Evolutionary conservation across 805 yeast genomes (phyloP).

Genomic region (Komagataella mondaviorum): DNA sequence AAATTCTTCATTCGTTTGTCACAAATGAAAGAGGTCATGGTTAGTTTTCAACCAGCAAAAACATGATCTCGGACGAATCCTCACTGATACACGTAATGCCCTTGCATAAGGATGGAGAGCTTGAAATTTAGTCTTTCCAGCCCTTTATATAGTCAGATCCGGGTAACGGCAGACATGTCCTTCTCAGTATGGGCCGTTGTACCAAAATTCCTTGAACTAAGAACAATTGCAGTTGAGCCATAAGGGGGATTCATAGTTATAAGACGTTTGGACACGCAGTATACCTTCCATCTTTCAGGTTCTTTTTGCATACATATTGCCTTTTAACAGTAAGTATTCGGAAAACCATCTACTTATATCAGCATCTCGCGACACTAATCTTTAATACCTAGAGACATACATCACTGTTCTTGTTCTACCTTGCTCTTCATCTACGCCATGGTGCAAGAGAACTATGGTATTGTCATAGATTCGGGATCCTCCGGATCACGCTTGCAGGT

Average conservation of each 20-base stretch:
- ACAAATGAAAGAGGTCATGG: conserved; percentile 69
- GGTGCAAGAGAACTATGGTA: conserved; percentile 41
- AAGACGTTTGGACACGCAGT: neutral
- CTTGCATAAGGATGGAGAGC: conserved; percentile 92
- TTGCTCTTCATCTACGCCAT: neutral
- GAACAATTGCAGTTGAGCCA: neutral
- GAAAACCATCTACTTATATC: neutral
- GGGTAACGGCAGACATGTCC: neutral
- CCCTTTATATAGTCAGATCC: neutral
- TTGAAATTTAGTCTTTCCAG: conserved; percentile 1
- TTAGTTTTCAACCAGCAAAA: conserved; percentile 99
- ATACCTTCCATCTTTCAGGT: neutral
- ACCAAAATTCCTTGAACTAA: no score
- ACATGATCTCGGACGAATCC: conserved; percentile 99
- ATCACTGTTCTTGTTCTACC: neutral
- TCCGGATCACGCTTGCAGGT: conserved; percentile 86
- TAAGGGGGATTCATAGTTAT: no score
- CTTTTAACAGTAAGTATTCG: neutral
- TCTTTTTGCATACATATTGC: neutral
- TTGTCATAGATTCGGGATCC: conserved; percentile 91
- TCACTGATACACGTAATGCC: conserved; percentile 99
- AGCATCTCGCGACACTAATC: neutral
- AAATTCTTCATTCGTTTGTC: conserved; percentile 58
- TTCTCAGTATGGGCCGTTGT: no score
- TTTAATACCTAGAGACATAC: neutral